Conservation (phyloP, 192 early-diverging fungal species). For the Coemansia sp. region DNA sequence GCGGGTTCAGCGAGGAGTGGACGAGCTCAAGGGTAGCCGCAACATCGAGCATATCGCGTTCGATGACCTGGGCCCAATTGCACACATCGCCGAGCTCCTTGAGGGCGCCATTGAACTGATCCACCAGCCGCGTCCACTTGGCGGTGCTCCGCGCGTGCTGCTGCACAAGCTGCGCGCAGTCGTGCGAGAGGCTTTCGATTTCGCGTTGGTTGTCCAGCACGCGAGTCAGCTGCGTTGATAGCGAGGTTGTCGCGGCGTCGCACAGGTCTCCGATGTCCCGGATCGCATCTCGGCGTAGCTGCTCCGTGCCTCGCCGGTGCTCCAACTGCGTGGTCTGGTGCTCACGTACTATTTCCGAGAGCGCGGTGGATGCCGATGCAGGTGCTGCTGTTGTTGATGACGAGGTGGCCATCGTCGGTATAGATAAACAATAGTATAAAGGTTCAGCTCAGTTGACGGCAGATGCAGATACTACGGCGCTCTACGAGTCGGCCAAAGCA, state of each 20-base stretch:
- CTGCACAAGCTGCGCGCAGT: slow-evolving; percentile 42
- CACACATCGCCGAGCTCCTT: slow-evolving; percentile 89
- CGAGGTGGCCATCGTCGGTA: slow-evolving; percentile 9
- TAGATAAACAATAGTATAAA: no score
- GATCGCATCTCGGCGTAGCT: slow-evolving; percentile 36
- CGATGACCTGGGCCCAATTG: slow-evolving; percentile 84
- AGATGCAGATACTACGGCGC: no score
- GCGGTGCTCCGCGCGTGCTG: slow-evolving; percentile 56
- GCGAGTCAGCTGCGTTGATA: slow-evolving; percentile 24
- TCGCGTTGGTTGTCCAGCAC: slow-evolving; percentile 45
- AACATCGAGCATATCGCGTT: slow-evolving; percentile 77
- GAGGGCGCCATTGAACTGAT: slow-evolving; percentile 71
- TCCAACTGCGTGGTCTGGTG: slow-evolving; percentile 35
- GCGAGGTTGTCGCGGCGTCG: slow-evolving; percentile 41
- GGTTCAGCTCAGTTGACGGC: no score
- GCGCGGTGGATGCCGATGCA: slow-evolving; percentile 10
- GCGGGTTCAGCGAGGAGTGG: slow-evolving; percentile 40
- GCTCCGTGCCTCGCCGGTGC: slow-evolving; percentile 33
- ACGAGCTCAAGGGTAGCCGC: slow-evolving; percentile 64
- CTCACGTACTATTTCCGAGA: slow-evolving; percentile 46
- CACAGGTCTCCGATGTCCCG: slow-evolving; percentile 44
- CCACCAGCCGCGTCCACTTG: slow-evolving; percentile 77
- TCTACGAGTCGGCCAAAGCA: background rate
- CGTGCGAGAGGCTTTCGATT: slow-evolving; percentile 42
- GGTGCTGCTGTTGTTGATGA: slow-evolving; percentile 9